These are phyloP conservation scores for Mycena rosella DNA, from an alignment of 768 basidiomycete genomes.

Conservation along the genomic window DNA sequence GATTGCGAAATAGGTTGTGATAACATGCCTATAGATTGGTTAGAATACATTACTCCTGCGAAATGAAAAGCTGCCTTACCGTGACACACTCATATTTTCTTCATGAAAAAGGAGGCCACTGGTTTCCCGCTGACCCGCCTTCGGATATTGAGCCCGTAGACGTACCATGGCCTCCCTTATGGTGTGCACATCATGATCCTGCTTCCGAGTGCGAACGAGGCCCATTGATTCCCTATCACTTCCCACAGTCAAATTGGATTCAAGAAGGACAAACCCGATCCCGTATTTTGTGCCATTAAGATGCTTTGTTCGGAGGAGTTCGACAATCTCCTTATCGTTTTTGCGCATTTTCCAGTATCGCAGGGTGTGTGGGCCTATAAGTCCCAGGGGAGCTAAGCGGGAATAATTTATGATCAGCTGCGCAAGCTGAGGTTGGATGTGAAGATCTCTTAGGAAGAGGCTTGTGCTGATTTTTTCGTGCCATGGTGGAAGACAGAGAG, in stretches of 20 bases:
- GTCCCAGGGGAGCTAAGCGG: no score
- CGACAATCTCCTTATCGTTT: slow-evolving; percentile 43
- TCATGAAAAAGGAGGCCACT: slow-evolving; percentile 38
- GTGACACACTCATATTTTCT: slow-evolving; percentile 38
- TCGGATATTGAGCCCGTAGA: slow-evolving; percentile 39
- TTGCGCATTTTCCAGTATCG: slow-evolving; percentile 39
- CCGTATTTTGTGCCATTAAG: slow-evolving; percentile 42
- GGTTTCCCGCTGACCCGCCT: slow-evolving; percentile 44
- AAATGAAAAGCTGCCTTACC: slow-evolving; percentile 29
- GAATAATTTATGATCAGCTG: no score
- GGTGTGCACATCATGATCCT: slow-evolving; percentile 39
- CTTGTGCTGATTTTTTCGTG: no score
- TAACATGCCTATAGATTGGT: not conserved
- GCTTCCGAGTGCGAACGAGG: slow-evolving; percentile 30
- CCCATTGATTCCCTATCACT: slow-evolving; percentile 38
- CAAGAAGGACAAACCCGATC: slow-evolving; percentile 42
- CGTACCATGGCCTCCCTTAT: slow-evolving; percentile 35
- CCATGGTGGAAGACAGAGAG: no score
- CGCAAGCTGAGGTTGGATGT: no score
- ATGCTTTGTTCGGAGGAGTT: slow-evolving; percentile 31
- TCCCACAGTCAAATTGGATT: no score
- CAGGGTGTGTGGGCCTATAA: slow-evolving; percentile 1
- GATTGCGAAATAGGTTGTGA: not conserved
- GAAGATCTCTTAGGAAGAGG: no score
- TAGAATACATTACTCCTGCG: no score